Conservation (phyloP, 805 yeast species). For the Ogataea polymorpha region DNA sequence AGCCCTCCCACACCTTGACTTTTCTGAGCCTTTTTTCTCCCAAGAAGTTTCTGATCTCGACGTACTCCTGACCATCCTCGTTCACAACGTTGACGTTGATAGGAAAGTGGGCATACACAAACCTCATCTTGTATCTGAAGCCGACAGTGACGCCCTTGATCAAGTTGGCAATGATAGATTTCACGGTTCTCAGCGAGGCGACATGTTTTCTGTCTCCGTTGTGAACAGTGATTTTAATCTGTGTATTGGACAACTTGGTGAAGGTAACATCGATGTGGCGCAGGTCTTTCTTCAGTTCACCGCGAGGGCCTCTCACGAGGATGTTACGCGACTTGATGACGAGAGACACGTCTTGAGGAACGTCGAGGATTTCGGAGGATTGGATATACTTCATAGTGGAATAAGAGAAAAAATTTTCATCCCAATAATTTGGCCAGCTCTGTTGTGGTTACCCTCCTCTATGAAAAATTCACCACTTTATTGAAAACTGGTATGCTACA, state of each 20-base stretch:
- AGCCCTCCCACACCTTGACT: conserved; percentile 87
- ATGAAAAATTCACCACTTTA: not conserved
- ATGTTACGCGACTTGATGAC: conserved; percentile 86
- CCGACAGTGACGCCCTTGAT: conserved; percentile 98
- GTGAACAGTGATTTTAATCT: conserved; percentile 88
- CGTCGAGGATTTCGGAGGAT: conserved; percentile 53
- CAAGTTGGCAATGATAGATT: conserved; percentile 90
- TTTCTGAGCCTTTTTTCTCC: conserved; percentile 98
- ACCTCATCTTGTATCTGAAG: conserved; percentile 99
- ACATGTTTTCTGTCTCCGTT: conserved; percentile 99
- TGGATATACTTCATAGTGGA: conserved; percentile 55
- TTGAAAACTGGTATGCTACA: not conserved
- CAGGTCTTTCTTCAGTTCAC: conserved; percentile 84
- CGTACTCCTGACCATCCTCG: conserved; percentile 65
- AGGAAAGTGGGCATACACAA: conserved; percentile 99
- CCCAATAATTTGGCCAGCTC: not conserved
- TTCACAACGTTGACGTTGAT: conserved; percentile 93
- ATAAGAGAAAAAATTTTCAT: conserved; percentile 5
- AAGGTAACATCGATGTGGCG: conserved; percentile 94
- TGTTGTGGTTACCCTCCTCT: conserved; percentile 1
- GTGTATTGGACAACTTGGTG: conserved; percentile 65
- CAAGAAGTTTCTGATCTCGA: conserved; percentile 98
- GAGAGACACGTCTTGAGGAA: conserved; percentile 92
- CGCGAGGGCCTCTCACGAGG: conserved; percentile 97
- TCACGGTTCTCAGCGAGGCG: conserved; percentile 98